Evolutionary conservation across 805 yeast species (phyloP).

Genomic region (Cyberlindnera sargentensis): DNA sequence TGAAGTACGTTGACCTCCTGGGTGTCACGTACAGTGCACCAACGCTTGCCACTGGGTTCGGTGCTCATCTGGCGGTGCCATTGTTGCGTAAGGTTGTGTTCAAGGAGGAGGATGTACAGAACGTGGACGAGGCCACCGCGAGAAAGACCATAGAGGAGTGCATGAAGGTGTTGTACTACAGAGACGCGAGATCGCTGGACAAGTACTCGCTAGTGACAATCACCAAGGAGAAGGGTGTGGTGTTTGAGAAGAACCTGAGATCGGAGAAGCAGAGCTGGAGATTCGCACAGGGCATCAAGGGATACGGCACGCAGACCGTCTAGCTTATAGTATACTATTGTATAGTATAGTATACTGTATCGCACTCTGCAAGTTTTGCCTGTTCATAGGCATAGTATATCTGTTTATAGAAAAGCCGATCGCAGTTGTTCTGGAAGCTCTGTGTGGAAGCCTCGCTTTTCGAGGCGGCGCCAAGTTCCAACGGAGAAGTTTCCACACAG

Average conservation of each 20-base stretch:
- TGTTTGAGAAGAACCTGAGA: constrained; percentile 56
- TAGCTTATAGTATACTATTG: constrained; percentile 7
- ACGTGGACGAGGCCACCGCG: constrained; percentile 69
- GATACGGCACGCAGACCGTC: constrained; percentile 74
- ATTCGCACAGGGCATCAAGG: constrained; percentile 81
- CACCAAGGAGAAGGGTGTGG: constrained; percentile 53
- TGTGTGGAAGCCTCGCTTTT: background rate
- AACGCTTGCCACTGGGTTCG: constrained; percentile 92
- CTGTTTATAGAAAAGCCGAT: too few relatives aligned
- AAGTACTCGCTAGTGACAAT: constrained; percentile 76
- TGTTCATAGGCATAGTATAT: too few relatives aligned
- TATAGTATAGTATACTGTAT: too few relatives aligned
- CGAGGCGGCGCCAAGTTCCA: background rate
- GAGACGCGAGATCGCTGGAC: constrained; percentile 93
- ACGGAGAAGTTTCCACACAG: constrained; percentile 7
- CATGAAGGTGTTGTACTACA: constrained; percentile 90
- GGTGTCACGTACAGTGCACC: constrained; percentile 91
- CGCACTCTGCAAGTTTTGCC: too few relatives aligned
- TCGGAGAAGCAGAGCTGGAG: constrained; percentile 82
- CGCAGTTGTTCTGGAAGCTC: too few relatives aligned
- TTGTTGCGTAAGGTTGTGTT: constrained; percentile 80
- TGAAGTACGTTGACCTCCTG: constrained; percentile 81
- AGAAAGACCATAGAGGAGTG: constrained; percentile 69
- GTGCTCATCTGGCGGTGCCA: constrained; percentile 91
- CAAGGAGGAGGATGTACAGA: constrained; percentile 64